A percentile compares a stretch with the other conserved stretches of the same genome.
phyloP scores from a whole-genome alignment of 345 rosid species.

The Eucalyptus guilfoylei region DNA sequence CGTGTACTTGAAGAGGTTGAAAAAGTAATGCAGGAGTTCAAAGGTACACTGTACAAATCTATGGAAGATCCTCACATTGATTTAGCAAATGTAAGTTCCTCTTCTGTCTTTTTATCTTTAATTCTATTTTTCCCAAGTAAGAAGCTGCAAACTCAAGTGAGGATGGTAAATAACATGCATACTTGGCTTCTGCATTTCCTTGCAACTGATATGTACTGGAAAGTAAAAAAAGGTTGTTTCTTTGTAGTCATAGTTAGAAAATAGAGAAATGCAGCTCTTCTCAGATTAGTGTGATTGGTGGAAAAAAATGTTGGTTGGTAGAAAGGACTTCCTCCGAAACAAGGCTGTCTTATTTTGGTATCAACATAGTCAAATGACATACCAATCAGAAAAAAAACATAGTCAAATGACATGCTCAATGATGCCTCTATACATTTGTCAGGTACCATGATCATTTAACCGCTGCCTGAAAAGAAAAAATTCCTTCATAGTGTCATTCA shows the following conservation, averaged over 20 bases:
- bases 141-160: background rate
- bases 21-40: constrained; percentile 92
- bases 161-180: background rate
- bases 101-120: background rate
- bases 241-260: background rate
- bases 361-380: background rate
- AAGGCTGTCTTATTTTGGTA: background rate
- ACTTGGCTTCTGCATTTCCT: background rate
- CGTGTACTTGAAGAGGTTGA: constrained; percentile 99
- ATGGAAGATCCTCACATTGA: constrained; percentile 98
- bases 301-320: background rate
- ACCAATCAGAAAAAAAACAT: background rate
- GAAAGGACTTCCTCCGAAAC: background rate
- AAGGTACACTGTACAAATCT: constrained; percentile 80
- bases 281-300: background rate
- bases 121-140: background rate
- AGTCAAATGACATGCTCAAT: background rate
- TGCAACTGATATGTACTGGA: background rate
- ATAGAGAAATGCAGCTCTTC: background rate
- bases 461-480: too few relatives aligned
- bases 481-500: background rate
- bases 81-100: constrained; percentile 58
- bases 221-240: background rate
- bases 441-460: background rate
- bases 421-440: background rate